Evolutionary conservation across 2,329 filamentous ascomycete genomes (phyloP), one percentile per base, ranked within the genome.

Genomic region (Colletotrichum liriopes): DNA sequence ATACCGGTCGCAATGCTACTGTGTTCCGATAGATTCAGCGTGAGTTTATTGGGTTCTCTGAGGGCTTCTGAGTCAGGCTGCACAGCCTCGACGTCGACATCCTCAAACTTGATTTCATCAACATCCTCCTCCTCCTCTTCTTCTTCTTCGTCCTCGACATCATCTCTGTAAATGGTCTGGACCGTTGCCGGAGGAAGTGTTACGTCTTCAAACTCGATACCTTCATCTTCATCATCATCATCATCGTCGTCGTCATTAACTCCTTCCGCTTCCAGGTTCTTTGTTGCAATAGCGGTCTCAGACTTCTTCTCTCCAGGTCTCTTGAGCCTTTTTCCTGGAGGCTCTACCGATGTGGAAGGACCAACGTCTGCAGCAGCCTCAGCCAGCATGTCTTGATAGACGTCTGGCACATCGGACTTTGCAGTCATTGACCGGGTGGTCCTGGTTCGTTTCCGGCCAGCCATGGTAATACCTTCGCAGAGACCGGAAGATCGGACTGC

Each of bases 11-110:
- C 75, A 2, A 81, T 80, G 2, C 81, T 76, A 74, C 83, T 79
- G 39, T 87, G 86, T 2, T 84, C 83, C 2, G 87, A 86, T 1
- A 91, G 80, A 74, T 91, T 88, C 56, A 91, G 84, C 69, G 86
- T 86, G 3, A 91, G 77, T 12, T 83, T 82, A 52, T 80, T 78
- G 5, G 81, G 76, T 29, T 77, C 74, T 35, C 81, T 77, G 2
- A 76, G 59, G 2, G 74, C 65, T 0, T 77, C 59, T 9, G 49
- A 74, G 63, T 79, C 72, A 60, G 75, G 70, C 7, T 80, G 71
- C n/a, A 76, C 65, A 3, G 77, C 74, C 3, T 80, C 79, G 58
- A 89, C 83, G 49, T 86, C 82, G 20, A 89, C 80, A 56, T 89
- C 84, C 65, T 89, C 86, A 67, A 90, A 86, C 7, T 82, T 75